Base-by-base conservation (phyloP, 202 grass and related monocot species). In the Elaeis oleifera region DNA sequence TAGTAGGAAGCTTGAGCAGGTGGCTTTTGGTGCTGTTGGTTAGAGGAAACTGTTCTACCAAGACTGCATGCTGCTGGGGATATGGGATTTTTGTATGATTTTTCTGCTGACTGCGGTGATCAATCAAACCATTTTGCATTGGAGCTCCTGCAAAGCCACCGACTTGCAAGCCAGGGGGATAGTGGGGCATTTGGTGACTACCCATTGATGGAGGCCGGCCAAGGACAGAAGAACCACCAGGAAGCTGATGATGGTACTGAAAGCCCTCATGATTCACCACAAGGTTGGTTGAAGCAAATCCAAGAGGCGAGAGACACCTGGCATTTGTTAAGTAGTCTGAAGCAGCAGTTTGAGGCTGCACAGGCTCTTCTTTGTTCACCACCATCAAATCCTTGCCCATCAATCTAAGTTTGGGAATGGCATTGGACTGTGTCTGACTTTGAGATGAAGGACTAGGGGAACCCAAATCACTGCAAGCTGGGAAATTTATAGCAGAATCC, bases 171-270 rank as follows among this genome's bases (percentile, higher is more conserved):
- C 36, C 36, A 44, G 36, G 36, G 8, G 36, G 36, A 44, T 44
- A 44, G 36, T 63, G 56, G 61, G 63, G 59, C 71, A 82, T 77
- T 57, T 75, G 77, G 61, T 75, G 82, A 61, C 56, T 70, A 29
- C 22, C 21, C 21, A 18, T 66, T 39, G 63, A 59, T 48, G 62
- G 69, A 67, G 77, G 68, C 39, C 48, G 55, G 59, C 54, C 78
- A 11, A 83, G 84, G 78, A 79, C 81, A 57, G 57, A 70, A 72
- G 74, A 78, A 65, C 77, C 69, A 73, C 44, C 39, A 44, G 36
- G 36, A 44, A 44, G 36, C 18, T 65, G 51, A 78, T 85, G 72
- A 55, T 39, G 21, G 19, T 9, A 16, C 28, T 61, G 79, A 61
- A 78, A 51, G 20, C 56, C 31, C 5, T 70, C 68, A 3, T 28